Conservation (phyloP, 805 yeast genomes). For the Ogataea neopini region DNA sequence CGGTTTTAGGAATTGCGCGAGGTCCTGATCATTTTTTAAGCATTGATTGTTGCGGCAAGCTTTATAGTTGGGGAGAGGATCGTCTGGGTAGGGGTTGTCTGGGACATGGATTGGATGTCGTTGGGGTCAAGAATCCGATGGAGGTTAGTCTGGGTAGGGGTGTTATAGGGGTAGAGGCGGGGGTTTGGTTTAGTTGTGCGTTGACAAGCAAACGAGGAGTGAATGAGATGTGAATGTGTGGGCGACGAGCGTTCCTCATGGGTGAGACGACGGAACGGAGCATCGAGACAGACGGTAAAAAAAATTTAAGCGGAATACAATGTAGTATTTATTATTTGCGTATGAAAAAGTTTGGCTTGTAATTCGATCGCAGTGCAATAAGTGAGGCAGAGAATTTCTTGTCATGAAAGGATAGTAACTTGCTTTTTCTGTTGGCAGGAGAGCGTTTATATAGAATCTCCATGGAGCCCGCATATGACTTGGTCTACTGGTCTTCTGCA, state of each 20-base stretch:
- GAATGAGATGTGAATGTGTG: background rate
- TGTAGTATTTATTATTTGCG: no score
- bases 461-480: no score
- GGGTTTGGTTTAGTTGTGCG: constrained; percentile 18
- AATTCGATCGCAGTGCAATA: no score
- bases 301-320: no score
- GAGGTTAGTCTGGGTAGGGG: constrained; percentile 1
- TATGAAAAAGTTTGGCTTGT: no score
- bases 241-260: background rate
- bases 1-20: constrained; percentile 8
- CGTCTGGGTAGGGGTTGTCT: constrained; percentile 15
- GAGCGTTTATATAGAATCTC: no score
- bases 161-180: constrained; percentile 15
- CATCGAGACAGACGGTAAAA: no score
- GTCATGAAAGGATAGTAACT: no score
- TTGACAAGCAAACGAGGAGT: constrained; percentile 1
- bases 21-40: constrained; percentile 16
- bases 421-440: no score
- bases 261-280: background rate
- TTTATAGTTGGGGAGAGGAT: constrained; percentile 19
- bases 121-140: constrained; percentile 7
- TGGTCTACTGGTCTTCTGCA: no score
- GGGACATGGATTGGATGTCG: constrained; percentile 11
- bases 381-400: background rate
- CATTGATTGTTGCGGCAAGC: constrained; percentile 6